Percentiles rank a stretch among this genome's conserved stretches.
Conservation (phyloP, 148 eudicot genomes). For the Selenicereus undatus region DNA sequence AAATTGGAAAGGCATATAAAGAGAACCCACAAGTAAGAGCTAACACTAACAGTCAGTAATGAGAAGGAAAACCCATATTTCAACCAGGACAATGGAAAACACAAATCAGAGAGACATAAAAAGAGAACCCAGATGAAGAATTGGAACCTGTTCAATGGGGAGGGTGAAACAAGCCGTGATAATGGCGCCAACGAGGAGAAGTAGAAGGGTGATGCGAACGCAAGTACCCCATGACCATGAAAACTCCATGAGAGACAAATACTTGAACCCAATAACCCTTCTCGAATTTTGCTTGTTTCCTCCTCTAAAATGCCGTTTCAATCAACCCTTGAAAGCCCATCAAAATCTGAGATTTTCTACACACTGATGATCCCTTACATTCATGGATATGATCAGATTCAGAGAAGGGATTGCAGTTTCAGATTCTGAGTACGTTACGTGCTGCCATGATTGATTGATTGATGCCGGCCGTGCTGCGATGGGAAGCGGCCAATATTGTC, state of each 20-base stretch:
- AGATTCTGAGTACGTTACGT: not conserved
- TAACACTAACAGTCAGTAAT: not conserved
- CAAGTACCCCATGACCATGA: conserved; percentile 61
- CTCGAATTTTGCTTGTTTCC: not conserved
- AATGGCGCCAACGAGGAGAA: conserved; percentile 59
- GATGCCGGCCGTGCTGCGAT: not conserved
- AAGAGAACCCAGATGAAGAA: conserved; percentile 13
- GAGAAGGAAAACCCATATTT: not conserved
- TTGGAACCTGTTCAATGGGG: conserved; percentile 70
- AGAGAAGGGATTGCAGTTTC: not conserved
- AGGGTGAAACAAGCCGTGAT: conserved; percentile 67
- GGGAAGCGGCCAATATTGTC: not conserved
- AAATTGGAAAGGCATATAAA: not conserved
- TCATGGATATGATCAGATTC: not conserved
- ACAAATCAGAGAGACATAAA: not conserved
- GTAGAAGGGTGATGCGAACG: conserved; percentile 45
- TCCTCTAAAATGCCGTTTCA: too few relatives aligned
- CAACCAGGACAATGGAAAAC: not conserved
- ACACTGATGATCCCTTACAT: not conserved
- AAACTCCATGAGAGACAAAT: conserved; percentile 40
- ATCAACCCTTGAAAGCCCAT: too few relatives aligned
- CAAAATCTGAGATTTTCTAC: not conserved
- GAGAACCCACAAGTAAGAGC: not conserved
- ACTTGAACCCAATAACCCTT: not conserved
- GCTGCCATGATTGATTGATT: not conserved